Conservation (phyloP, 306 rosid genomes). For the Comarum palustre region DNA sequence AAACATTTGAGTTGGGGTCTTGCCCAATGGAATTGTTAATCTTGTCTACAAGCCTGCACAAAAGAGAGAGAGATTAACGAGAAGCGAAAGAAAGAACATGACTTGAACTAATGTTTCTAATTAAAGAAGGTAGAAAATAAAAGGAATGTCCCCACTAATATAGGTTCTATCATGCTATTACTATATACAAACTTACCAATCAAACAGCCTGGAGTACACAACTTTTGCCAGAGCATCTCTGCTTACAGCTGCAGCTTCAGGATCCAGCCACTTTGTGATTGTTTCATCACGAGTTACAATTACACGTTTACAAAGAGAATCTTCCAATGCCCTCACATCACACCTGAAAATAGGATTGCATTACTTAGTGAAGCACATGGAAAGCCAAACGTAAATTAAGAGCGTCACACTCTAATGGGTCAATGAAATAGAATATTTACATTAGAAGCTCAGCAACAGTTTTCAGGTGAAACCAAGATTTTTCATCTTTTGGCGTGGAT, state of each 20-base stretch:
- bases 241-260: conserved; percentile 82
- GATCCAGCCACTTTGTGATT: conserved; percentile 90
- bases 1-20: conserved; percentile 76
- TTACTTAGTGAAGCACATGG: conserved; percentile 24
- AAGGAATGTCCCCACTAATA: conserved; percentile 13
- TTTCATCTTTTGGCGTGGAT: conserved; percentile 82
- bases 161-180: conserved; percentile 23
- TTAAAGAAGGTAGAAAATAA: conserved; percentile 25
- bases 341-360: conserved; percentile 57
- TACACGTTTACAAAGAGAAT: conserved; percentile 98
- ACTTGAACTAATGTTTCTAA: conserved; percentile 13
- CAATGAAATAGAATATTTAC: conserved; percentile 41
- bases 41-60: conserved; percentile 88
- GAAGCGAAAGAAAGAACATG: not conserved
- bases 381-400: conserved; percentile 20
- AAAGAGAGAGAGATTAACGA: conserved; percentile 24
- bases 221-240: conserved; percentile 97
- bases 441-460: conserved; percentile 91
- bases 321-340: conserved; percentile 89
- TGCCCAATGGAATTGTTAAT: conserved; percentile 93
- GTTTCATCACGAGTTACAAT: conserved; percentile 97
- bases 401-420: conserved; percentile 21
- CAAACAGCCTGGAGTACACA: conserved; percentile 90
- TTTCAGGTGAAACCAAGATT: conserved; percentile 76
- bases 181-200: conserved; percentile 59